These are phyloP conservation scores for Stagonosporopsis cucurbitacearum DNA, from an alignment of 2,329 filamentous ascomycete genomes.

Conservation along the genomic window DNA sequence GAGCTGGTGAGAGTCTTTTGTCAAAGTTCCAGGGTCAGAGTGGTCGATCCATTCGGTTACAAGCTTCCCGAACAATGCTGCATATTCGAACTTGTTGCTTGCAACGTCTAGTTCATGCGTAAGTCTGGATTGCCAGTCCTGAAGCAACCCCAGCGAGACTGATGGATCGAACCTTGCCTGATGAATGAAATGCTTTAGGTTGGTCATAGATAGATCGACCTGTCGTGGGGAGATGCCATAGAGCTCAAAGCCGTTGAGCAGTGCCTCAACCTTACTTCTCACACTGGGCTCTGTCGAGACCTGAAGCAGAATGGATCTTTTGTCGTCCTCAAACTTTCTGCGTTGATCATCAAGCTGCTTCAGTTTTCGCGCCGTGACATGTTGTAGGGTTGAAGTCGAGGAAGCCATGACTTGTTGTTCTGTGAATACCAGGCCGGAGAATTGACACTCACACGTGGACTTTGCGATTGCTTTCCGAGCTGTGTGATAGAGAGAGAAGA, in stretches of 20 bases:
- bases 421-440: background rate
- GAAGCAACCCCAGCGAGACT: slow-evolving; percentile 29
- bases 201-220: slow-evolving; percentile 21
- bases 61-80: slow-evolving; percentile 35
- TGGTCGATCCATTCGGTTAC: slow-evolving; percentile 43
- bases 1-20: background rate
- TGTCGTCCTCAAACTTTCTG: slow-evolving; percentile 29
- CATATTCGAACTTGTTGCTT: slow-evolving; percentile 40
- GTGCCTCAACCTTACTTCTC: slow-evolving; percentile 24
- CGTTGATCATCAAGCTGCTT: slow-evolving; percentile 31
- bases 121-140: slow-evolving; percentile 34
- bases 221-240: slow-evolving; percentile 23
- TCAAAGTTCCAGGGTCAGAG: slow-evolving; percentile 19
- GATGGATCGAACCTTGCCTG: slow-evolving; percentile 39
- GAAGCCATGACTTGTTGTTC: slow-evolving; percentile 18
- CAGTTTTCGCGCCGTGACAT: slow-evolving; percentile 37
- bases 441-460: too few species aligned
- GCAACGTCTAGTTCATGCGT: slow-evolving; percentile 35
- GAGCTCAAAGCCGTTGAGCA: slow-evolving; percentile 30
- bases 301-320: slow-evolving; percentile 23
- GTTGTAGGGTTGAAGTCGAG: slow-evolving; percentile 32
- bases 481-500: too few species aligned
- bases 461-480: too few species aligned
- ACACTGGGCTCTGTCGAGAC: slow-evolving; percentile 12
- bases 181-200: slow-evolving; percentile 33